Percentiles rank a stretch among this genome's conserved stretches.
Evolutionary conservation across 176 grass and related monocot genomes (phyloP).

Genomic region (Echinochloa phyllopogon): DNA sequence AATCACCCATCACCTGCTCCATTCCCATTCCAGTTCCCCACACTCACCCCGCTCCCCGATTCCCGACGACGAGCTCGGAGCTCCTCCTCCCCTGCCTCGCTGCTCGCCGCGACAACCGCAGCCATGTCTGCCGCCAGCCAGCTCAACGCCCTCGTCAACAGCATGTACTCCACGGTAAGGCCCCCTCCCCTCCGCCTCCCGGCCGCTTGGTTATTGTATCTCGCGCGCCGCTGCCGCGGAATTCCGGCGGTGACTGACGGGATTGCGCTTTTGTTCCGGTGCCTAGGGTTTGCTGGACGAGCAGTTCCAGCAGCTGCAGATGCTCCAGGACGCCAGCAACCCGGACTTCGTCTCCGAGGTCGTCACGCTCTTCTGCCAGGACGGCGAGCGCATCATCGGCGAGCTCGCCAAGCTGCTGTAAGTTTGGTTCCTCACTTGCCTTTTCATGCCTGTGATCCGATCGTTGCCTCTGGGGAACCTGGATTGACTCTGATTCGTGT

Average conservation of each 20-base stretch:
- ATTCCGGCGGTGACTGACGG: conserved; percentile 12
- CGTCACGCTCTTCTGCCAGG: conserved; percentile 69
- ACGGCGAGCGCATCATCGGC: conserved; percentile 60
- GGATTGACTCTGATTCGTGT: conserved; percentile 12
- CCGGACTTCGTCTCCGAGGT: conserved; percentile 65
- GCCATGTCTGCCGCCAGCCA: conserved; percentile 56
- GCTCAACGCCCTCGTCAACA: conserved; percentile 47
- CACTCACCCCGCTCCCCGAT: neutral
- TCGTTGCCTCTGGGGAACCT: neutral
- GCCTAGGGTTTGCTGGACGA: conserved; percentile 73
- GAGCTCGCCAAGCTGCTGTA: conserved; percentile 61
- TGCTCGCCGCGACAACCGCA: neutral
- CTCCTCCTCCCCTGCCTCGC: neutral
- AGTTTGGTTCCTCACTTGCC: neutral
- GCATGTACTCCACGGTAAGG: conserved; percentile 59
- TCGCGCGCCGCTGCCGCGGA: neutral
- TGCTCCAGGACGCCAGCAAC: conserved; percentile 47
- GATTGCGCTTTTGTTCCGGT: neutral
- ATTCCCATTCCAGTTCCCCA: neutral
- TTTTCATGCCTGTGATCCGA: neutral
- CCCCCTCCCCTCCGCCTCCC: neutral
- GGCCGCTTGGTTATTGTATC: neutral
- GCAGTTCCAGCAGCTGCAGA: conserved; percentile 69
- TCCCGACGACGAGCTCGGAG: conserved; percentile 10
- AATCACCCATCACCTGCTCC: neutral